These are phyloP conservation scores for Fusarium papillatum DNA, from an alignment of 2,329 filamentous ascomycete species.

Conservation along the genomic window DNA sequence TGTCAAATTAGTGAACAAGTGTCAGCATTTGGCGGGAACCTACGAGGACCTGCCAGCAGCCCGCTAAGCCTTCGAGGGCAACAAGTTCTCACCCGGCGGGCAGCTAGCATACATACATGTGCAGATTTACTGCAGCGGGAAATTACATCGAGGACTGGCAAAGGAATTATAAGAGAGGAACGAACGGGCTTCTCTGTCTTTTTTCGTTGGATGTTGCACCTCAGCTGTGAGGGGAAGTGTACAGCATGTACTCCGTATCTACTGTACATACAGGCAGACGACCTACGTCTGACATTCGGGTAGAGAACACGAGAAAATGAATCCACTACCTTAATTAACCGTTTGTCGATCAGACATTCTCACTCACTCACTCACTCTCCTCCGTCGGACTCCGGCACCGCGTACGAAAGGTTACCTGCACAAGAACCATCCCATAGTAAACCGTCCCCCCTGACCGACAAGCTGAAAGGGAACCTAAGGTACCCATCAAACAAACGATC, in stretches of 20 bases:
- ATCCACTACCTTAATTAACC: slow-evolving; percentile 11
- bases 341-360: slow-evolving; percentile 4
- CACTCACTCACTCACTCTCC: background rate
- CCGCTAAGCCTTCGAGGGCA: background rate
- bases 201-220: background rate
- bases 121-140: slow-evolving; percentile 4
- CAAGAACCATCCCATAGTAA: background rate
- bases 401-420: background rate
- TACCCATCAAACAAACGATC: background rate
- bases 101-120: background rate
- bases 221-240: background rate
- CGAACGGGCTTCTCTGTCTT: background rate
- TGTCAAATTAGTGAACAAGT: slow-evolving; percentile 38
- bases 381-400: background rate
- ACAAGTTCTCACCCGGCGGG: background rate
- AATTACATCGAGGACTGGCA: slow-evolving; percentile 1
- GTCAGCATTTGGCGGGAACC: slow-evolving; percentile 39
- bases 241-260: background rate
- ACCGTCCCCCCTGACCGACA: background rate
- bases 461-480: background rate
- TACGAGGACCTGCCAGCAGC: background rate
- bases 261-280: background rate
- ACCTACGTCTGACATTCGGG: background rate
- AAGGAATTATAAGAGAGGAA: slow-evolving; percentile 12
- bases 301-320: background rate